Conservation (phyloP, 208 protist genomes). For the Wallacemonas sp. region DNA sequence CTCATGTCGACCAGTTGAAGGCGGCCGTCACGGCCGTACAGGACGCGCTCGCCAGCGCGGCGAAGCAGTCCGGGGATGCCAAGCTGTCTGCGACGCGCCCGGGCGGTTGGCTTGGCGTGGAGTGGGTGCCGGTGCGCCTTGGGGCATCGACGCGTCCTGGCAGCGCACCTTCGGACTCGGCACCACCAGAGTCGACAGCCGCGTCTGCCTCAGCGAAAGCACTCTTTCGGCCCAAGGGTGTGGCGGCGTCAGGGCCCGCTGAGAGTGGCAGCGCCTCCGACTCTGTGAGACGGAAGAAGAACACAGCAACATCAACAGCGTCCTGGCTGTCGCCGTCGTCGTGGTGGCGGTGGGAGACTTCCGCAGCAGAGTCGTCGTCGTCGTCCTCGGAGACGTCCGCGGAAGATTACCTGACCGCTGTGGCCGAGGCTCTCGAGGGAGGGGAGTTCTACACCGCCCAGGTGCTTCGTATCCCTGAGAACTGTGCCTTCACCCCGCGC, state of each 20-base stretch:
- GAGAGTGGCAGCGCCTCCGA: too few species aligned
- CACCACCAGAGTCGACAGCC: too few species aligned
- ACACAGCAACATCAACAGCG: too few species aligned
- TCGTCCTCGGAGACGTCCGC: background rate
- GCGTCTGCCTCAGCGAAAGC: too few species aligned
- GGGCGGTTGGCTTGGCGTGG: constrained; percentile 17
- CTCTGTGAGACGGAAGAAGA: too few species aligned
- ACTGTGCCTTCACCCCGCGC: constrained; percentile 43
- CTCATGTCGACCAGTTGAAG: constrained; percentile 27
- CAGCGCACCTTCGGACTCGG: background rate
- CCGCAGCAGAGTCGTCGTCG: too few species aligned
- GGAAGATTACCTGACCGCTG: constrained; percentile 26
- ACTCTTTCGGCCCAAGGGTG: background rate
- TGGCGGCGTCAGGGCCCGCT: background rate
- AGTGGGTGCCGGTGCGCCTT: constrained; percentile 30
- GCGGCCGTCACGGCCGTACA: constrained; percentile 22
- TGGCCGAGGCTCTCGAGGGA: constrained; percentile 21
- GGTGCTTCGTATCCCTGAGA: constrained; percentile 31
- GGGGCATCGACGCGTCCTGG: background rate
- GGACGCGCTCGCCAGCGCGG: background rate
- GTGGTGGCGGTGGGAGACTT: too few species aligned
- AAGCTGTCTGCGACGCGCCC: background rate
- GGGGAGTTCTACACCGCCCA: constrained; percentile 36
- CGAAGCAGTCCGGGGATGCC: background rate
- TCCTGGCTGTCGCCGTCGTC: too few species aligned